Percentiles rank a stretch among this genome's conserved stretches.
Conservation (phyloP, 305 asterid species). For the Fraxinus greggii region DNA sequence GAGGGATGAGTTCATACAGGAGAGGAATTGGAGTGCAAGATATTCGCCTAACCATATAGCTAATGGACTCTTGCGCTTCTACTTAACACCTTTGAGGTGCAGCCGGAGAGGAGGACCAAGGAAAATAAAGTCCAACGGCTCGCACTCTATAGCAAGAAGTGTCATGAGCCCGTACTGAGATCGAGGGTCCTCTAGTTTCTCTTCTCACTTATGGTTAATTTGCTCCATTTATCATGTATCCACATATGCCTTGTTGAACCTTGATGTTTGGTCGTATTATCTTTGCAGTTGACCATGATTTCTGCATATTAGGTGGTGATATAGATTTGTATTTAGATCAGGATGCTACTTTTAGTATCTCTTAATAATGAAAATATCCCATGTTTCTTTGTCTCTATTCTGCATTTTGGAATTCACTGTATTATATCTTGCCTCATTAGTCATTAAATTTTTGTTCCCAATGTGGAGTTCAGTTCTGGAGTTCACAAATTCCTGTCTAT, state of each 20-base stretch:
- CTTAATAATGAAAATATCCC: constrained; percentile 36
- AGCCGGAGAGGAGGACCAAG: constrained; percentile 60
- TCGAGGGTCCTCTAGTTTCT: constrained; percentile 36
- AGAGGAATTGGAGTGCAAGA: constrained; percentile 76
- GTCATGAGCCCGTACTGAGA: constrained; percentile 65
- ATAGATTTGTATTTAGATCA: constrained; percentile 3
- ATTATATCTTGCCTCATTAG: neutral
- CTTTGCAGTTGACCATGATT: constrained; percentile 26
- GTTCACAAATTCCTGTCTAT: neutral
- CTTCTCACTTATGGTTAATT: constrained; percentile 29
- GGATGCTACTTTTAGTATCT: constrained; percentile 30
- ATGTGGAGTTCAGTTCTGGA: neutral
- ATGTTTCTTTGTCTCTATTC: neutral
- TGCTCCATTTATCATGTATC: constrained; percentile 32
- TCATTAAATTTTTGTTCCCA: neutral
- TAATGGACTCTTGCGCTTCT: constrained; percentile 77
- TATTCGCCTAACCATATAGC: constrained; percentile 66
- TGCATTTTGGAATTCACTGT: neutral
- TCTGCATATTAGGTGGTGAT: neutral
- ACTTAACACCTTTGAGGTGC: constrained; percentile 72
- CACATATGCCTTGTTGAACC: constrained; percentile 28
- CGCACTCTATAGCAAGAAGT: constrained; percentile 72
- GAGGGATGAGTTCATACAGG: constrained; percentile 63
- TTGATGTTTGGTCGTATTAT: constrained; percentile 20
- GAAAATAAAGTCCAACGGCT: constrained; percentile 49